These are phyloP conservation scores for Claviceps humidiphila DNA, from an alignment of 2,329 filamentous ascomycete genomes.

Conservation along the genomic window DNA sequence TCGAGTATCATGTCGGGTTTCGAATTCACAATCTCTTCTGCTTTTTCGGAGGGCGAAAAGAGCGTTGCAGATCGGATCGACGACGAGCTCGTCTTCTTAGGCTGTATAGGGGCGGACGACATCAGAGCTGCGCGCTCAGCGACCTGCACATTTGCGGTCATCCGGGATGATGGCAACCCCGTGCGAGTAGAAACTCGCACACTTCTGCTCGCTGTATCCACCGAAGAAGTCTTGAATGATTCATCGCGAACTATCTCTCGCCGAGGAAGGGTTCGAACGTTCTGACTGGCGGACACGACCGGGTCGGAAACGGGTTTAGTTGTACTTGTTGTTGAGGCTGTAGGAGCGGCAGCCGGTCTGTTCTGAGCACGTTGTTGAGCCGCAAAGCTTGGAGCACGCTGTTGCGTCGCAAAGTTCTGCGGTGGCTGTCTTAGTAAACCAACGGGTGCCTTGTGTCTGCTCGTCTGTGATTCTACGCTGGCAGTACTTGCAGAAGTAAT, in stretches of 20 bases:
- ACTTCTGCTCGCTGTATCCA: constrained; percentile 14
- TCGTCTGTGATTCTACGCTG: constrained; percentile 20
- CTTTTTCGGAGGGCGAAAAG: constrained; percentile 41
- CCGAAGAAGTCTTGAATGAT: constrained; percentile 10
- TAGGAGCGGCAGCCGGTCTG: constrained; percentile 22
- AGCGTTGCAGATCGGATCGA: constrained; percentile 31
- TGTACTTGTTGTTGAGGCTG: constrained; percentile 15
- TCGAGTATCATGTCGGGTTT: constrained; percentile 45
- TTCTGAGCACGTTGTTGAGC: constrained; percentile 50
- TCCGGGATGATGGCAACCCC: constrained; percentile 14
- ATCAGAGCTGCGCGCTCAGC: constrained; percentile 18
- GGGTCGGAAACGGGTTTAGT: constrained; percentile 14
- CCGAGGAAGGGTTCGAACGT: constrained; percentile 15
- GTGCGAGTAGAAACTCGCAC: constrained; percentile 17
- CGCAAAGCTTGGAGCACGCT: constrained; percentile 36
- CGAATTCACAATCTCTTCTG: constrained; percentile 36
- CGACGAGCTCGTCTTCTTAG: constrained; percentile 17
- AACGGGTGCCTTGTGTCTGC: constrained; percentile 22
- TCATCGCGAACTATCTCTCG: constrained; percentile 17
- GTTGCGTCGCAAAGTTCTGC: constrained; percentile 49
- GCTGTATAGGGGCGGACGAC: constrained; percentile 12
- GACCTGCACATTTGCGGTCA: constrained; percentile 15
- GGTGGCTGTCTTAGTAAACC: constrained; percentile 39
- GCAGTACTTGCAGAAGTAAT: background rate
- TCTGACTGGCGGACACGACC: constrained; percentile 16